Percentiles rank a stretch among this genome's conserved stretches.
Conservation (phyloP, 2,329 filamentous ascomycete species). For the Colletotrichum brevisporum region DNA sequence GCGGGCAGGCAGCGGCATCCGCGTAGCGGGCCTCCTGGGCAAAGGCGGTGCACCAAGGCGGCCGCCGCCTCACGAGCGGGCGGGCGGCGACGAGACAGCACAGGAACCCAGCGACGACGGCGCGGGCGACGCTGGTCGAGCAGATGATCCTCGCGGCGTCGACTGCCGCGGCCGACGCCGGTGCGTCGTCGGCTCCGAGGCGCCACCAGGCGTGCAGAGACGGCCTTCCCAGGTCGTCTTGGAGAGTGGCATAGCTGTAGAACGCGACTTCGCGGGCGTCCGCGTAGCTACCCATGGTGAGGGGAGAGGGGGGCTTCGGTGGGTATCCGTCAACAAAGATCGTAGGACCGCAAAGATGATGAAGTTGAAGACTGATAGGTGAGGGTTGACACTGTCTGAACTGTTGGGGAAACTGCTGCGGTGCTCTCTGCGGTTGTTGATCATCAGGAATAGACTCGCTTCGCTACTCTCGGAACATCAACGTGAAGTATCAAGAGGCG, state of each 20-base stretch:
- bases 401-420: no score
- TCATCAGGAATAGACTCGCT: no score
- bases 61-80: slow-evolving; percentile 48
- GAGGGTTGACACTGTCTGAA: no score
- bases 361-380: no score
- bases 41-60: slow-evolving; percentile 60
- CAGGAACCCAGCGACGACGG: slow-evolving; percentile 48
- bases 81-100: slow-evolving; percentile 48
- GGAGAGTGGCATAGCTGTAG: slow-evolving; percentile 31
- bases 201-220: slow-evolving; percentile 9
- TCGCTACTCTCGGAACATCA: no score
- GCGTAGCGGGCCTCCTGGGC: slow-evolving; percentile 53
- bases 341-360: no score
- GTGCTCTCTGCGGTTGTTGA: no score
- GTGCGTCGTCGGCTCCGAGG: not conserved
- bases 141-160: slow-evolving; percentile 18
- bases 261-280: not conserved
- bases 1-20: slow-evolving; percentile 25
- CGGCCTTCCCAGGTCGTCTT: slow-evolving; percentile 24
- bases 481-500: no score
- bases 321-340: no score
- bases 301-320: no score
- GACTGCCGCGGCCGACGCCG: not conserved
- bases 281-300: slow-evolving; percentile 29
- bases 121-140: slow-evolving; percentile 45